A percentile compares a stretch with the other conserved stretches of the same genome.
phyloP scores from a whole-genome alignment of 1,139 yeast species.

The Saccharomyces hybrid region DNA sequence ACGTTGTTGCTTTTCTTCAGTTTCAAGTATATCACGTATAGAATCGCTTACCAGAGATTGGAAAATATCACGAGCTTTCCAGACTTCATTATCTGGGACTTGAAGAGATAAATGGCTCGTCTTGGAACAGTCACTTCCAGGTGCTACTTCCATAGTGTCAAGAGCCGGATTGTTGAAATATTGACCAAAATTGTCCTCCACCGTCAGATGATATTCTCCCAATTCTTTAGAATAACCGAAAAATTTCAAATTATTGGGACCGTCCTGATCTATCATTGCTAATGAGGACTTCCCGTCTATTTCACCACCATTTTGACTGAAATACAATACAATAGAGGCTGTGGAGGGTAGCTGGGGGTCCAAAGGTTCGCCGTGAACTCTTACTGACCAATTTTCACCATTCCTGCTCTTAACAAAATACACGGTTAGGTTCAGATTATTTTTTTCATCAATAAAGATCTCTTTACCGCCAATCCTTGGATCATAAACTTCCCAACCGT shows the following conservation, averaged over 20 bases:
- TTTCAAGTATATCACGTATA: slow-evolving; percentile 41
- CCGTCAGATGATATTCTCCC: slow-evolving; percentile 45
- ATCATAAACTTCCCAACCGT: slow-evolving; percentile 83
- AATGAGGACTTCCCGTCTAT: slow-evolving; percentile 51
- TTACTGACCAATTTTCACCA: slow-evolving; percentile 67
- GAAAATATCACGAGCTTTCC: slow-evolving; percentile 78
- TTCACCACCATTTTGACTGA: slow-evolving; percentile 39
- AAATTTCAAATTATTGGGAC: slow-evolving; percentile 36
- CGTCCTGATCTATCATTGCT: slow-evolving; percentile 28
- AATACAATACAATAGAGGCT: slow-evolving; percentile 68
- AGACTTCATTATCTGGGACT: slow-evolving; percentile 64
- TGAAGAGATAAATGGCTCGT: slow-evolving; percentile 61
- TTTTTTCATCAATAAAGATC: slow-evolving; percentile 57
- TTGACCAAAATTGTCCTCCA: slow-evolving; percentile 41
- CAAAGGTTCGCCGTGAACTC: slow-evolving; percentile 55
- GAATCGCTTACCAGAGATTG: slow-evolving; percentile 63
- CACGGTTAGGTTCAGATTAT: slow-evolving; percentile 54
- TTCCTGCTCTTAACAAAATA: slow-evolving; percentile 70
- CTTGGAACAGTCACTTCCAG: slow-evolving; percentile 43
- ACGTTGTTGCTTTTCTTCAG: neutral
- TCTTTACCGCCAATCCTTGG: slow-evolving; percentile 85
- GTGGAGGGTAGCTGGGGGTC: slow-evolving; percentile 41
- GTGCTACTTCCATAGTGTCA: slow-evolving; percentile 21
- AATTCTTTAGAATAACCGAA: slow-evolving; percentile 50
- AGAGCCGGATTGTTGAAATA: slow-evolving; percentile 35